Evolutionary conservation across 257 asterid genomes (phyloP), one percentile per base, ranked within the genome.

Genomic region (Sherardia arvensis): DNA sequence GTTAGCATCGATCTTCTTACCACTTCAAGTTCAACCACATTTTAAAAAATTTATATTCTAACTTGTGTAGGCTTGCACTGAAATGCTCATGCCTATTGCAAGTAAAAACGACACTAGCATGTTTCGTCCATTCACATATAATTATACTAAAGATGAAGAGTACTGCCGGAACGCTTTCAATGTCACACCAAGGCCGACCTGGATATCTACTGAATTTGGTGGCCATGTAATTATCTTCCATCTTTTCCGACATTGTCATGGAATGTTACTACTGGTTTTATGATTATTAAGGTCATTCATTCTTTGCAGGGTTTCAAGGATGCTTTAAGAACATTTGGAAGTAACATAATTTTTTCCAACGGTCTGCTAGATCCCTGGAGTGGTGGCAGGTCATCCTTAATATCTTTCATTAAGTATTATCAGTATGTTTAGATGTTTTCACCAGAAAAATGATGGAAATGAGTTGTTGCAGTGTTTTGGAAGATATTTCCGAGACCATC

Each of bases 311-410:
- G 86, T 48, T 79, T 83, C 63, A 83, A 81, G 79, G 70, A 66
- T 59, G 84, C 76, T 45, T 70, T 92, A 75, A 76, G 74, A 75
- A 58, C 59, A 40, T 92, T 85, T 48, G 98, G 98, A 61, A 92
- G 98, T 60, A 92, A 92, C 79, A 88, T 92, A 78, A 88, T 92
- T 71, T 89, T 92, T 78, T 88, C 98, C 15, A 92, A 92, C 27
- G 98, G 98, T 62, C 74, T 92, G 22, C 66, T 86, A 78, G 98
- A 92, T 82, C 98, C 98, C 10, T 92, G 95, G 95, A 92, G 96
- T 70, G 95, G 97, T 4, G 98, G 98, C 82, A 84, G 98, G 98
- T 91, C 74, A 36, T 4, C 21, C 64, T 61, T 20, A 8, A 33
- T 30, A 25, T 7, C n/a, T 10, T 5, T 3, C 22, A 29, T 18